phyloP scores from a whole-genome alignment of 495 filamentous ascomycete genomes.

The Penicillium roqueforti region DNA sequence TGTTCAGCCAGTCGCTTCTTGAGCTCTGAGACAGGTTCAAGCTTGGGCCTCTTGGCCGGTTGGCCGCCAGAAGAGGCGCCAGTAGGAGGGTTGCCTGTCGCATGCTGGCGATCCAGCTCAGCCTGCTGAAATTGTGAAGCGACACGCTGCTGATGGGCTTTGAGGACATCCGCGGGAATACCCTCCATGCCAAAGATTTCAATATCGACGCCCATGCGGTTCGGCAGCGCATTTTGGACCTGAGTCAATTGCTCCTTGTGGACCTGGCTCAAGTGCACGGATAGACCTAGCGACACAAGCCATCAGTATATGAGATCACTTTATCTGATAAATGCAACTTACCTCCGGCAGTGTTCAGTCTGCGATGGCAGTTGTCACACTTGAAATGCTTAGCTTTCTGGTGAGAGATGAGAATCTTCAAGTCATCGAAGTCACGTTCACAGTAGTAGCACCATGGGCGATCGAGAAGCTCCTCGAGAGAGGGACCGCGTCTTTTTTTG shows the following conservation, averaged over 20 bases:
- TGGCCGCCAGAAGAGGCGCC: slow-evolving; percentile 51
- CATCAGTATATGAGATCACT: slow-evolving; percentile 2
- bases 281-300: slow-evolving; percentile 58
- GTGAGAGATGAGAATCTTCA: slow-evolving; percentile 92
- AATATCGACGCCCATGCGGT: slow-evolving; percentile 75
- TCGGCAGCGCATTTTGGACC: slow-evolving; percentile 88
- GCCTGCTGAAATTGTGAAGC: slow-evolving; percentile 76
- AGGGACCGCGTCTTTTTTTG: slow-evolving; percentile 80
- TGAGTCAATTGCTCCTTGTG: slow-evolving; percentile 85
- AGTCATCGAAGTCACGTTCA: slow-evolving; percentile 95
- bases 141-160: slow-evolving; percentile 80
- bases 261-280: slow-evolving; percentile 96
- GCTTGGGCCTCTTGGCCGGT: slow-evolving; percentile 72
- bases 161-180: slow-evolving; percentile 79
- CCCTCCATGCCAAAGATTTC: slow-evolving; percentile 99
- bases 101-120: slow-evolving; percentile 74
- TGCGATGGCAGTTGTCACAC: slow-evolving; percentile 80
- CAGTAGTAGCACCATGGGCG: slow-evolving; percentile 99
- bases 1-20: slow-evolving; percentile 81
- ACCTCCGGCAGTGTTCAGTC: slow-evolving; percentile 95
- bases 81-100: slow-evolving; percentile 76
- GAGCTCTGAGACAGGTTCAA: slow-evolving; percentile 70
- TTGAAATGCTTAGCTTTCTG: slow-evolving; percentile 99
- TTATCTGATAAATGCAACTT: slow-evolving; percentile 27
- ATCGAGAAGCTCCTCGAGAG: slow-evolving; percentile 78